These are phyloP conservation scores for Globisporangium yorkense DNA, from an alignment of 352 stramenopile genomes.

Conservation along the genomic window DNA sequence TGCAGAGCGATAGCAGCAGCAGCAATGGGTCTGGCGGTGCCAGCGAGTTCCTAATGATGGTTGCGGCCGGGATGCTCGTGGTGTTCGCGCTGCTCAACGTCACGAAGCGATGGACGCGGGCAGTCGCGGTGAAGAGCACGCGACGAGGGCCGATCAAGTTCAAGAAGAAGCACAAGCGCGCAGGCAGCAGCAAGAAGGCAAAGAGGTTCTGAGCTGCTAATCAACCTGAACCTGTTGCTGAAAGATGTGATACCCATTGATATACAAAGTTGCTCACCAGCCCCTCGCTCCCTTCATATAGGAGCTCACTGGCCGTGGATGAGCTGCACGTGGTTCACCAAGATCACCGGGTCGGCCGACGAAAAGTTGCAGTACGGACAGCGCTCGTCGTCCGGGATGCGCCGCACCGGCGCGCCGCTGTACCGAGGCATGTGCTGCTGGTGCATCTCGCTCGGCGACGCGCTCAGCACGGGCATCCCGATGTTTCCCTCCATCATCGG, in stretches of 20 bases:
- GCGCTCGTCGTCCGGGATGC: conserved; percentile 26
- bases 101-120: conserved; percentile 14
- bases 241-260: not conserved
- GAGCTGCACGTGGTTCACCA: conserved; percentile 77
- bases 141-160: conserved; percentile 5
- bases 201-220: conserved; percentile 1
- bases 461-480: conserved; percentile 10
- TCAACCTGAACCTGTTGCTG: too few species aligned
- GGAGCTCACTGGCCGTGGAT: conserved; percentile 28
- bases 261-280: not conserved
- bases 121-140: conserved; percentile 10
- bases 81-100: conserved; percentile 9
- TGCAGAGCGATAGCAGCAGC: not conserved
- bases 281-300: too few species aligned
- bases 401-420: conserved; percentile 1
- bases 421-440: conserved; percentile 1
- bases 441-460: conserved; percentile 1
- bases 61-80: not conserved
- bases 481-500: conserved; percentile 12
- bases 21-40: not conserved
- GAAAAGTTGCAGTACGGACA: conserved; percentile 66
- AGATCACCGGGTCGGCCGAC: conserved; percentile 45
- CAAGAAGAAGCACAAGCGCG: conserved; percentile 6
- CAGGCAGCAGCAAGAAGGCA: conserved; percentile 5
- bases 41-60: not conserved